Base-by-base conservation (phyloP, 2,329 filamentous ascomycete genomes). In the Parastagonospora nodorum region DNA sequence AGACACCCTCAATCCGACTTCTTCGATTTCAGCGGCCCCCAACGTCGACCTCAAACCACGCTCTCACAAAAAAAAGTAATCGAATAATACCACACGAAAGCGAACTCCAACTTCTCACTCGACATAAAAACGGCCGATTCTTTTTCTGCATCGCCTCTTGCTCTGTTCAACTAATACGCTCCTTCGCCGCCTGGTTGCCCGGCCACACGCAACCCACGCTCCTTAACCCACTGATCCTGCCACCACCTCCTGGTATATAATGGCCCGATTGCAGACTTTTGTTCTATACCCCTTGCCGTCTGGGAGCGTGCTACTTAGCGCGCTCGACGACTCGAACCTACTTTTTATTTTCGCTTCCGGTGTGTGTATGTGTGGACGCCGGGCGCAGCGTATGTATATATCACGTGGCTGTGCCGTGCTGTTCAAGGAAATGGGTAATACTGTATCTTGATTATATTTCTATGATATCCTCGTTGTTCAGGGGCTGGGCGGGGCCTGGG, bases 271-370 rank as follows among this genome's bases (percentile, higher is more conserved):
- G 48, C 15, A 27, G 3, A 8, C 42, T 53, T 45, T 46, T 54
- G 63, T 61, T 66, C 61, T 66, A 66, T 66, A 66, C 61, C 61
- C 61, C 19, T 24, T 24, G 19, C 19, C 39, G 51, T 49, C 52
- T 54, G 49, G 45, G 44, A 39, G 37, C 37, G 2, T 8, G 19
- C 9, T 38, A 19, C 12, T 11, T 28, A n/a, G 24, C 27, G 37
- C 37, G 19, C 24, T 12, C 36, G 44, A 32, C 29, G 27, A 30
- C 27, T 32, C 5, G 19, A 24, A 3, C 19, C 5, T 5, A 3
- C 19, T 24, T 24, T 24, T 14, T 29, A 33, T 40, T 35, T 40
- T 32, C 27, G n/a, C 39, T 53, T 50, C 33, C 50, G 6, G n/a
- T 16, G 19, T 39, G 27, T 14, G 31, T 19, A n/a, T 30, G 14